These are phyloP conservation scores for Daldinia sp. DNA, from an alignment of 2,329 filamentous ascomycete species.

Conservation along the genomic window DNA sequence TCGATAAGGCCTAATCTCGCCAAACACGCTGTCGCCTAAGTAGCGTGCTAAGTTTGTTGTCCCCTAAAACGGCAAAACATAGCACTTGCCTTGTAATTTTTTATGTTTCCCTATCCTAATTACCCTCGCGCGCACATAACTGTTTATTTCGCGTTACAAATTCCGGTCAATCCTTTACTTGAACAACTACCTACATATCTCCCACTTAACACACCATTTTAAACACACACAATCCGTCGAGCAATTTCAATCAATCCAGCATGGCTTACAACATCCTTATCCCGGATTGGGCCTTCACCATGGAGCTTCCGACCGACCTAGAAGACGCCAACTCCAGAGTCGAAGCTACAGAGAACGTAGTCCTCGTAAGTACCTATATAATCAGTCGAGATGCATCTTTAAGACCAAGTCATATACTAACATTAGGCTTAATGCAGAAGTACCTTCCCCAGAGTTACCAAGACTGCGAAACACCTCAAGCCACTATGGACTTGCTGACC, in stretches of 20 bases:
- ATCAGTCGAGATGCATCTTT: background rate
- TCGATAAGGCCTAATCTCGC: background rate
- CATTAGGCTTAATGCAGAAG: background rate
- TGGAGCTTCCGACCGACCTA: background rate
- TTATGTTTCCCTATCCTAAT: no score
- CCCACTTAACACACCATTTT: background rate
- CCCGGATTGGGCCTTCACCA: background rate
- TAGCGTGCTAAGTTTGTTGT: background rate
- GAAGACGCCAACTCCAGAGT: background rate
- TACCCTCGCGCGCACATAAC: background rate
- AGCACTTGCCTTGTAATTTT: background rate
- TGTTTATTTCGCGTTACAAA: background rate
- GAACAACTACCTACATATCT: background rate
- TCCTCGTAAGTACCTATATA: background rate
- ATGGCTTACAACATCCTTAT: background rate
- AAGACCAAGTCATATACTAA: background rate
- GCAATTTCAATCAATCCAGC: background rate
- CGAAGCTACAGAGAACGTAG: background rate
- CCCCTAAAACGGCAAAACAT: background rate
- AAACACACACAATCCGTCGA: background rate
- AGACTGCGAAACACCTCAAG: background rate
- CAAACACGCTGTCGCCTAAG: background rate
- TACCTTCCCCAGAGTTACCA: background rate
- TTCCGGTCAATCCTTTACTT: background rate
- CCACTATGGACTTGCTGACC: background rate